Conservation (phyloP, 306 rosid genomes). For the Albizia julibrissin region DNA sequence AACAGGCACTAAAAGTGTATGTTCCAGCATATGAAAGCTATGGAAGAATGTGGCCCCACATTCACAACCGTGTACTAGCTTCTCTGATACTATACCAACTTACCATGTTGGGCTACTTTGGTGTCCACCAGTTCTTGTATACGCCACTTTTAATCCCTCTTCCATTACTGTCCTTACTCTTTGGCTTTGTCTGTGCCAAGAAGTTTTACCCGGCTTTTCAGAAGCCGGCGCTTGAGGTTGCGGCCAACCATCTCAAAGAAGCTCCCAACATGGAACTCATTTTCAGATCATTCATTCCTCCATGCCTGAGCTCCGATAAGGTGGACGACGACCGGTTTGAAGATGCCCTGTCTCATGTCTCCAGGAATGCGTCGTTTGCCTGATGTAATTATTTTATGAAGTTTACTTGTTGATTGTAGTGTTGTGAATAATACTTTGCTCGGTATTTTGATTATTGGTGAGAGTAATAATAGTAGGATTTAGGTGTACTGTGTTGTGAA, state of each 20-base stretch:
- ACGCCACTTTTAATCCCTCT: conserved; percentile 59
- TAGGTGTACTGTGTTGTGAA: conserved; percentile 32
- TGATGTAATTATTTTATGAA: conserved; percentile 37
- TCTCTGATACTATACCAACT: conserved; percentile 73
- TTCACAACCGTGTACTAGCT: conserved; percentile 65
- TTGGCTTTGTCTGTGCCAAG: conserved; percentile 50
- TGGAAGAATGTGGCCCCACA: conserved; percentile 98
- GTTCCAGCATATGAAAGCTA: conserved; percentile 83
- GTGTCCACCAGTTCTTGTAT: conserved; percentile 51
- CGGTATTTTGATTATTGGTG: conserved; percentile 1
- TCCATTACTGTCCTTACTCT: conserved; percentile 58
- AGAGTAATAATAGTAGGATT: conserved; percentile 17
- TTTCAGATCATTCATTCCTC: conserved; percentile 68
- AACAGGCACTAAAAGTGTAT: conserved; percentile 88
- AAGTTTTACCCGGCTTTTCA: conserved; percentile 71
- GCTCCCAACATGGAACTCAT: conserved; percentile 73
- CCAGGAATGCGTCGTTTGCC: conserved; percentile 48
- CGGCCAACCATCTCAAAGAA: conserved; percentile 51
- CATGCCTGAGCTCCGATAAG: conserved; percentile 74
- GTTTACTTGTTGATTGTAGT: conserved; percentile 7
- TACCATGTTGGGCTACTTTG: conserved; percentile 85
- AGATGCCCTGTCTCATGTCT: conserved; percentile 71
- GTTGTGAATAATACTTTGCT: conserved; percentile 16
- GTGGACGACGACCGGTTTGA: conserved; percentile 63
- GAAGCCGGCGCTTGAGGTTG: conserved; percentile 61